phyloP scores from a whole-genome alignment of 352 stramenopile genomes.

The Globisporangium apiculatum region DNA sequence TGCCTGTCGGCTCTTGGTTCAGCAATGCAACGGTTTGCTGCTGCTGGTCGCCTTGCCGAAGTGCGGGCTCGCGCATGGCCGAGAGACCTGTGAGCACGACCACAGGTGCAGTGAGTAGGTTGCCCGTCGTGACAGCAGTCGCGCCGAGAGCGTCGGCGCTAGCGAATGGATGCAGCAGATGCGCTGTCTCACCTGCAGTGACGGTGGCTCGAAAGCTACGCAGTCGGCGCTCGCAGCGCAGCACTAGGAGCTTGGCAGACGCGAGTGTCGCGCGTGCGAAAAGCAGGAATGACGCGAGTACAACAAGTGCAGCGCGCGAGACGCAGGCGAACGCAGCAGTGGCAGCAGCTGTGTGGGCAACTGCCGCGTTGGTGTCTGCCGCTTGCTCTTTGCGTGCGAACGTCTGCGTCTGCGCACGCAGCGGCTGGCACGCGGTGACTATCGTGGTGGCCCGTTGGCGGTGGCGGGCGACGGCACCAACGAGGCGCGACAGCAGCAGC shows the following conservation, averaged over 20 bases:
- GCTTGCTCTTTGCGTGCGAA: background rate
- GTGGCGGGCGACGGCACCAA: background rate
- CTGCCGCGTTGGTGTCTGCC: too few relatives aligned
- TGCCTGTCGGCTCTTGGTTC: background rate
- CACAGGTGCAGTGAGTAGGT: constrained; percentile 6
- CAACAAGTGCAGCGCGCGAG: constrained; percentile 10
- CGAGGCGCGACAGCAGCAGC: constrained; percentile 1
- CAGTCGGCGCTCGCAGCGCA: background rate
- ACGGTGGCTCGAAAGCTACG: background rate
- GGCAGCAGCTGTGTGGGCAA: background rate
- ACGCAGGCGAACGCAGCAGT: background rate
- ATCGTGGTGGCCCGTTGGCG: background rate
- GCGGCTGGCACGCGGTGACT: background rate
- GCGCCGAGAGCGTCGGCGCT: background rate
- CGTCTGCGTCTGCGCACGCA: too few relatives aligned
- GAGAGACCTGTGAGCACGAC: constrained; percentile 12
- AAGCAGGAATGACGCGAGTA: constrained; percentile 16
- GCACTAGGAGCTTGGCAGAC: background rate
- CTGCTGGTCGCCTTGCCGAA: too few relatives aligned
- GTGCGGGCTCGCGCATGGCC: constrained; percentile 12
- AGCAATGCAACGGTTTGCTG: too few relatives aligned
- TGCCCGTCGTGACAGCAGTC: constrained; percentile 6
- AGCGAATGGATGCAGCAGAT: background rate
- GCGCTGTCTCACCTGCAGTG: background rate
- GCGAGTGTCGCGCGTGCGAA: constrained; percentile 17